Conservation (phyloP, 2,329 filamentous ascomycete species). For the Neopestalotiopsis rosae region DNA sequence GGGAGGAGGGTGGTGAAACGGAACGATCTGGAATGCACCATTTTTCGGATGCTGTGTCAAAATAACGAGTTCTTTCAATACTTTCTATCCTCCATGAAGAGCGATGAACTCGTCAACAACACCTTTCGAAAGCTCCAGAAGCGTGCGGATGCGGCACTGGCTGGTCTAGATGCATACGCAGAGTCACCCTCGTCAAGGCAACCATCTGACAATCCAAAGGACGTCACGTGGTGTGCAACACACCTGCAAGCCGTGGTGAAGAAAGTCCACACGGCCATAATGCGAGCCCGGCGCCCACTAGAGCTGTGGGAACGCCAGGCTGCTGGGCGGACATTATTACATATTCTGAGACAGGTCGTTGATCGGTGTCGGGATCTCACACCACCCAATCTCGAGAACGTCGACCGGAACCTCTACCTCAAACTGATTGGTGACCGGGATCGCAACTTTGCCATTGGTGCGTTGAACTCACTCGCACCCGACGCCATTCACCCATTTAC, state of each 20-base stretch:
- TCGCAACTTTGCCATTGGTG: constrained; percentile 49
- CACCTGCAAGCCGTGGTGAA: constrained; percentile 50
- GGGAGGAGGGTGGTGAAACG: constrained; percentile 45
- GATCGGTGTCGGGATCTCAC: constrained; percentile 45
- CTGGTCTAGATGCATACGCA: constrained; percentile 44
- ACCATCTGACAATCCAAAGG: constrained; percentile 33
- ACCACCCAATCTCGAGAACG: constrained; percentile 26
- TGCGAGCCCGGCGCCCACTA: constrained; percentile 43
- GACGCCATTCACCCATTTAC: constrained; percentile 26
- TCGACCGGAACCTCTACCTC: constrained; percentile 53
- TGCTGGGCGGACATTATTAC: constrained; percentile 53
- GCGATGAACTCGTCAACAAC: constrained; percentile 50
- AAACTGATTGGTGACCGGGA: constrained; percentile 52
- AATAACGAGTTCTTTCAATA: constrained; percentile 61
- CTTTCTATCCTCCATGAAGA: constrained; percentile 51
- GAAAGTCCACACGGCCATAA: constrained; percentile 49
- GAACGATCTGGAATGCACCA: constrained; percentile 54
- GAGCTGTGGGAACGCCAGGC: constrained; percentile 44
- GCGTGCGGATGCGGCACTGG: constrained; percentile 52
- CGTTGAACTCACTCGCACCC: constrained; percentile 38
- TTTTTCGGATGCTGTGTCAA: constrained; percentile 59
- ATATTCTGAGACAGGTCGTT: constrained; percentile 52
- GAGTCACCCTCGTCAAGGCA: constrained; percentile 16
- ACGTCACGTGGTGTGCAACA: constrained; percentile 55
- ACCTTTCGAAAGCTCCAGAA: constrained; percentile 54